Evolutionary conservation across 164 flowering plant genomes (phyloP).

Genomic region (Houttuynia cordata): DNA sequence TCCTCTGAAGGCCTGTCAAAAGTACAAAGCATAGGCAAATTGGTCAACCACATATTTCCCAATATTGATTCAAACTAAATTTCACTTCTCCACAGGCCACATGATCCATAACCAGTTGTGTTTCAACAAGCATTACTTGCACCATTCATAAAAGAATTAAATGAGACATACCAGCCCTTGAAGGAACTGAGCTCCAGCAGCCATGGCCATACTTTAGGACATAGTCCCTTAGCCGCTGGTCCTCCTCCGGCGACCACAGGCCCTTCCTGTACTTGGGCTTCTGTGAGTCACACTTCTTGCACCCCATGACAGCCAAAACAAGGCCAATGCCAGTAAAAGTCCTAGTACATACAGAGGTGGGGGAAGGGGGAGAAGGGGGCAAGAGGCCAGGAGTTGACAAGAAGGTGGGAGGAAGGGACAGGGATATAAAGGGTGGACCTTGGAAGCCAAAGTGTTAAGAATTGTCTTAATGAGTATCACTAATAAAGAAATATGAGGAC

Average conservation of each 20-base stretch:
- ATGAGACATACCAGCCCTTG: conserved; percentile 46
- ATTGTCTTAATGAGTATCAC: background rate
- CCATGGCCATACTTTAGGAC: conserved; percentile 56
- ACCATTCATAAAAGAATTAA: background rate
- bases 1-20: conserved; percentile 64
- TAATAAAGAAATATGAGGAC: no score
- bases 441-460: background rate
- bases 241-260: conserved; percentile 94
- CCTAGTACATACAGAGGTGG: background rate
- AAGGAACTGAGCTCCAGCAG: conserved; percentile 78
- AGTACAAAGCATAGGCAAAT: background rate
- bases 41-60: background rate
- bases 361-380: background rate
- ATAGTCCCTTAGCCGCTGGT: conserved; percentile 46
- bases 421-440: background rate
- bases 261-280: conserved; percentile 64
- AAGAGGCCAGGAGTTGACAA: background rate
- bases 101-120: background rate
- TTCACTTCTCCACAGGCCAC: background rate
- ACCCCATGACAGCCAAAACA: conserved; percentile 26
- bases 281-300: conserved; percentile 25
- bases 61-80: background rate
- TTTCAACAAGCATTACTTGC: background rate
- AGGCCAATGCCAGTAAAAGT: background rate
- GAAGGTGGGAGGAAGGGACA: background rate